phyloP scores from a whole-genome alignment of 148 eudicot species.

The Selenicereus undatus region DNA sequence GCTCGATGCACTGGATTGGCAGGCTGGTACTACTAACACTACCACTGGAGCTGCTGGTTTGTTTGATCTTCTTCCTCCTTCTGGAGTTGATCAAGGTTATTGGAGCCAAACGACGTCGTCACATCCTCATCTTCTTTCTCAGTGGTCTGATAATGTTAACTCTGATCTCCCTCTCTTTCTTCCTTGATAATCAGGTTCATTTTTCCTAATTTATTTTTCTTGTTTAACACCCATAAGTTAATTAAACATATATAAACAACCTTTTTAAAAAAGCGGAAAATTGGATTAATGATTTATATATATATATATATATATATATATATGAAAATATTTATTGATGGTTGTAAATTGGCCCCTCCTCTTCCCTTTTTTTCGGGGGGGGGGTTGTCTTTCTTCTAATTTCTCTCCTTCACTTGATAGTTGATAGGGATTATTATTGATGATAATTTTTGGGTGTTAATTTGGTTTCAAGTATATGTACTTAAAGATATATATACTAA shows the following conservation, averaged over 20 bases:
- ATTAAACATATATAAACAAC: background rate
- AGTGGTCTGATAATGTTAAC: conserved; percentile 6
- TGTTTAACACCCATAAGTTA: background rate
- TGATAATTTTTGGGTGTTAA: background rate
- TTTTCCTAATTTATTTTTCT: background rate
- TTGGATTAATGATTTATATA: background rate
- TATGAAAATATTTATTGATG: background rate
- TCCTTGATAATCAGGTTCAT: background rate
- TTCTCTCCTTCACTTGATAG: background rate
- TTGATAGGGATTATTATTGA: background rate
- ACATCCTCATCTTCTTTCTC: background rate
- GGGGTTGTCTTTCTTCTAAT: background rate
- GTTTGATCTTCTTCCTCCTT: background rate
- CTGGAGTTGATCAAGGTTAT: background rate
- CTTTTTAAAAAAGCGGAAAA: background rate
- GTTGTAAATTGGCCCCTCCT: background rate
- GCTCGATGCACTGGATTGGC: conserved; percentile 34
- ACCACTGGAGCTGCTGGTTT: background rate
- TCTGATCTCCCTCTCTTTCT: conserved; percentile 5
- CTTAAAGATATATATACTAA: background rate
- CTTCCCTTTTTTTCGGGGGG: background rate
- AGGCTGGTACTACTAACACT: background rate
- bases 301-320: background rate
- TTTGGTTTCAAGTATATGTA: background rate
- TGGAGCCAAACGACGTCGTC: conserved; percentile 10